Evolutionary conservation across 2,329 filamentous ascomycete species (phyloP), one percentile per base, ranked within the genome.

Genomic region (Sporothrix pseudoabietina): DNA sequence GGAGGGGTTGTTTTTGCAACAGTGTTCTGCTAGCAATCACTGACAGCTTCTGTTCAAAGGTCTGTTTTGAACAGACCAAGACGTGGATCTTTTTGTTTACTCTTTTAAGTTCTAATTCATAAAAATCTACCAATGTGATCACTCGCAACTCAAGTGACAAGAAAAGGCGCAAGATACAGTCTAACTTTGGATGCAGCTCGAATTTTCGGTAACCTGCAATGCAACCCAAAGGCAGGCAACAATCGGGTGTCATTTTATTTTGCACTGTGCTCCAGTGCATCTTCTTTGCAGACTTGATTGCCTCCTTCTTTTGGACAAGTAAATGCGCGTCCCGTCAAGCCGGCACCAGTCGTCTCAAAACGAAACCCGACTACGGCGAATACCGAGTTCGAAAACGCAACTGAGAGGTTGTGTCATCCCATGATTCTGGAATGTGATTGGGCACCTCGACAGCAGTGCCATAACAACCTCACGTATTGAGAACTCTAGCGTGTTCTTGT

Each of bases 191-290:
- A 16, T 16, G 35, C 35, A 65, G 35, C n/a, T 65, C 10, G n/a
- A 65, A n/a, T 44, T 4, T 26, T 65, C 19, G 35, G 59, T 26
- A 44, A 65, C 35, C 9, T 65, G 59, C 59, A 41, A 65, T 65
- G 59, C 14, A 65, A 63, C 59, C 35, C 44, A 26, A 26, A 65
- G 44, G 59, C 59, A 65, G 59, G 59, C 59, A 65, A 65, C 59
- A 65, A 44, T 22, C 19, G 16, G 59, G 59, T 22, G 30, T 7
- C 6, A 4, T 59, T 59, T n/a, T 8, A 8, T 9, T 9, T 6
- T 49, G 44, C 44, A 8, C 55, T 59, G 14, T 35, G 44, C 14
- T 4, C 35, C 35, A 35, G 35, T 35, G 35, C 35, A 35, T 8
- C 14, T 49, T 4, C 4, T 19, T 5, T 16, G 44, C 12, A 19